phyloP scores from a whole-genome alignment of 2,329 filamentous ascomycete species.

The Aspergillus oerlinghausenensis region DNA sequence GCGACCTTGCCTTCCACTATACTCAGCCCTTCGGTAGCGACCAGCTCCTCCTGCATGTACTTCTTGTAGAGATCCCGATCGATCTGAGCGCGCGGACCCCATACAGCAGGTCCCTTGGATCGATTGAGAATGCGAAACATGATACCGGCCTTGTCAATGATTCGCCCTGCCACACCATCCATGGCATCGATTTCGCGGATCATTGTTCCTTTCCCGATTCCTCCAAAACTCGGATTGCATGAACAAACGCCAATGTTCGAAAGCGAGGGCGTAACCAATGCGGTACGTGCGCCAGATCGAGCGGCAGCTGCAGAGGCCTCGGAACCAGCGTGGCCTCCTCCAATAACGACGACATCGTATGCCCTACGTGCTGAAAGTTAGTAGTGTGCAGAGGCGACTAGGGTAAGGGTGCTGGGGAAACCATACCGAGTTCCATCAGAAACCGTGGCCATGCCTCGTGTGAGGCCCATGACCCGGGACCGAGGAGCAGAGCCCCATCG shows the following conservation, averaged over 20 bases:
- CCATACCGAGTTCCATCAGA: conserved; percentile 34
- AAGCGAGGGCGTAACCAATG: conserved; percentile 79
- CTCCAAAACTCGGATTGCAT: conserved; percentile 94
- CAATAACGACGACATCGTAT: conserved; percentile 92
- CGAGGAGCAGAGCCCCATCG: conserved; percentile 24
- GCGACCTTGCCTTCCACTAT: conserved; percentile 84
- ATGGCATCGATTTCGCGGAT: conserved; percentile 91
- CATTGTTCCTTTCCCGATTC: conserved; percentile 98
- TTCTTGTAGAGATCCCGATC: conserved; percentile 83
- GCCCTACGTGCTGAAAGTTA: conserved; percentile 43
- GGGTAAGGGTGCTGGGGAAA: background rate
- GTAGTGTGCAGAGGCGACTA: background rate
- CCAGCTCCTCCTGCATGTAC: conserved; percentile 84
- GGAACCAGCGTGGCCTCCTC: conserved; percentile 90
- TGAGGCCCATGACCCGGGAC: conserved; percentile 12
- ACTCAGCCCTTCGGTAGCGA: conserved; percentile 69
- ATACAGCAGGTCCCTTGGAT: conserved; percentile 89
- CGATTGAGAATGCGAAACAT: conserved; percentile 88
- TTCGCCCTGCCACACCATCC: conserved; percentile 79
- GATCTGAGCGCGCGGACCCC: conserved; percentile 95
- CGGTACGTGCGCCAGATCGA: conserved; percentile 80
- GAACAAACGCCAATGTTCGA: conserved; percentile 92
- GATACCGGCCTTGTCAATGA: conserved; percentile 91
- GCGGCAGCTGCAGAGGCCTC: conserved; percentile 92
- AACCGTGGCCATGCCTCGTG: conserved; percentile 38